Evolutionary conservation across 805 yeast species (phyloP), one percentile per base, ranked within the genome.

Genomic region (Hanseniaspora pseudoguilliermondii): DNA sequence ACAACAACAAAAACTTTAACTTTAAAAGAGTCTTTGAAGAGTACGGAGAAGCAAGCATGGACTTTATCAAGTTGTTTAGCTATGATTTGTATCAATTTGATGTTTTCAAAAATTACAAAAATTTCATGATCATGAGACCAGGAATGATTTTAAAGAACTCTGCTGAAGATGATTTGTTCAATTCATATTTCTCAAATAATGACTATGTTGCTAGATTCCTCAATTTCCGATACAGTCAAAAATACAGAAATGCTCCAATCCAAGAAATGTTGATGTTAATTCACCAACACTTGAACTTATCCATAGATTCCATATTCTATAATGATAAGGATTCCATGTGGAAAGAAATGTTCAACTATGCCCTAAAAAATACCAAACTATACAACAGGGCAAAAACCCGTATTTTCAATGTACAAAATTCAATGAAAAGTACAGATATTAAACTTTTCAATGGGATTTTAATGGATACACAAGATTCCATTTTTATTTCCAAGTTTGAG

Each of bases 401-500:
- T 46, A 38, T 38, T 36, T 39, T 34, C 20, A 42, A 29, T 18
- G 32, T 44, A 16, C 20, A 29, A 10, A 36, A 32, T 5, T 20
- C n/a, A 20, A 27, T 29, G 20, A 35, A 41, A 20, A 23, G 35
- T n/a, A 25, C 21, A 1, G 25, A 27, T 5, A 10, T 23, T 6
- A 21, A 42, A 1, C 4, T n/a, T 11, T 55, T 55, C 32, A 55
- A 50, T 27, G 58, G 58, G 3, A 21, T 55, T 2, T 38, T 46
- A 25, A 15, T 55, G 18, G 47, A 50, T 25, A 46, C 55, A 2
- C 49, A 55, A 34, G 53, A 39, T 16, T 39, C 58, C 8, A 46
- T 55, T 1, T 55, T 55, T 29, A 46, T 55, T n/a, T 55, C 58
- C 4, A 55, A 55, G 34, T 55, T 55, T 35, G 47, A 49, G 11